Percentiles rank a stretch among this genome's conserved stretches.
These are phyloP conservation scores for Lobosporangium transversale DNA, from an alignment of 192 early-diverging fungal species.

Conservation along the genomic window DNA sequence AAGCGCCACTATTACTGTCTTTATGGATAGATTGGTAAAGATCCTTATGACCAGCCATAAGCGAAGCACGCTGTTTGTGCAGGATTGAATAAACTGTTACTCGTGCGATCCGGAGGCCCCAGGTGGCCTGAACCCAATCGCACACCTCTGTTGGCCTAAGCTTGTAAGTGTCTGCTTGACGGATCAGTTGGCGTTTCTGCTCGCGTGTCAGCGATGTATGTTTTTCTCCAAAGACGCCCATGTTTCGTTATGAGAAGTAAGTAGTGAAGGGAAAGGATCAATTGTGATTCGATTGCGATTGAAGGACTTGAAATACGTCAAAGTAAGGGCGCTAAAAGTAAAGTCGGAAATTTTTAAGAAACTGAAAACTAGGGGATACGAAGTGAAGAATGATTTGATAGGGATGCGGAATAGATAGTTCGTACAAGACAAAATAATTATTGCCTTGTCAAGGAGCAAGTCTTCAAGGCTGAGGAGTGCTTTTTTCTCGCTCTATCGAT, in stretches of 20 bases:
- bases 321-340: neutral
- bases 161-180: conserved; percentile 50
- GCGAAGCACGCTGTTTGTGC: conserved; percentile 49
- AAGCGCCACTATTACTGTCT: conserved; percentile 7
- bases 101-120: conserved; percentile 48
- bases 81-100: conserved; percentile 51
- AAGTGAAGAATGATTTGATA: neutral
- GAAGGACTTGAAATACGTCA: neutral
- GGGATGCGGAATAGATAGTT: neutral
- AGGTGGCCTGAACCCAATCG: conserved; percentile 45
- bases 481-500: neutral
- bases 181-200: conserved; percentile 49
- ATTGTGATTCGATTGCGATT: neutral
- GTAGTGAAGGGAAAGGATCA: neutral
- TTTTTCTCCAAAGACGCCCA: conserved; percentile 53
- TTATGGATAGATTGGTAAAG: conserved; percentile 35
- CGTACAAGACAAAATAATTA: conserved; percentile 37
- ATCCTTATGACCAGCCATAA: conserved; percentile 49
- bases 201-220: conserved; percentile 50
- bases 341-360: neutral
- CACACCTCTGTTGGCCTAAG: conserved; percentile 49
- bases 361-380: neutral
- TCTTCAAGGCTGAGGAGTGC: neutral
- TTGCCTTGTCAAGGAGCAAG: conserved; percentile 10
- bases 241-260: neutral